Conservation (phyloP, 352 stramenopile genomes). For the Phytophthora vignae region DNA sequence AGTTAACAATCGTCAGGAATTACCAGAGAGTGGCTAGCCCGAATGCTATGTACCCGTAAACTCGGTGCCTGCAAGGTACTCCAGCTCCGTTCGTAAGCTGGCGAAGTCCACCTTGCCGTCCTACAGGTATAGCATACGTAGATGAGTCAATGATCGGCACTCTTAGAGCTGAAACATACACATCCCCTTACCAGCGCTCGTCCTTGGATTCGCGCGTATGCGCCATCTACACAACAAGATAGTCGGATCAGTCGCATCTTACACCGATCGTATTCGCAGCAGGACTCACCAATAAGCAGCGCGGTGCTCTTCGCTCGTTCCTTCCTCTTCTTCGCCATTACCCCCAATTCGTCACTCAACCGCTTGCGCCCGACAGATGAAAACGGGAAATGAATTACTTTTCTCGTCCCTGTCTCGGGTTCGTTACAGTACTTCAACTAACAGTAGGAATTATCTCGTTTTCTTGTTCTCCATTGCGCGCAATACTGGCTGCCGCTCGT, state of each 20-base stretch:
- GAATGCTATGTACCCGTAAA: conserved; percentile 47
- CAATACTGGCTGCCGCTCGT: conserved; percentile 12
- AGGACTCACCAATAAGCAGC: conserved; percentile 16
- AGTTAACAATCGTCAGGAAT: background rate
- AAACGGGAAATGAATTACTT: background rate
- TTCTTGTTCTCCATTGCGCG: conserved; percentile 21
- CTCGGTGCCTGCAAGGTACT: conserved; percentile 38
- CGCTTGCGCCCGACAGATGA: background rate
- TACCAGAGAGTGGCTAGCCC: background rate
- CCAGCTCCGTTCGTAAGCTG: conserved; percentile 56
- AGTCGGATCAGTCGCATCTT: background rate
- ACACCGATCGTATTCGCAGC: background rate
- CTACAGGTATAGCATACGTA: conserved; percentile 27
- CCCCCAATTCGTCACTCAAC: background rate
- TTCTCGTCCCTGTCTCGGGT: background rate
- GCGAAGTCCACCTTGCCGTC: conserved; percentile 59
- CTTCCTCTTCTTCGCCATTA: conserved; percentile 4
- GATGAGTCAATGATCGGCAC: background rate
- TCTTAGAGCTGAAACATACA: background rate
- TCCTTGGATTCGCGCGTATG: conserved; percentile 28
- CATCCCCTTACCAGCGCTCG: conserved; percentile 8
- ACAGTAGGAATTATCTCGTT: conserved; percentile 11
- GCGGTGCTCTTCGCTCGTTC: conserved; percentile 1
- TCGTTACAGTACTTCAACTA: conserved; percentile 1
- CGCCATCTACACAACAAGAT: conserved; percentile 19